phyloP scores from a whole-genome alignment of 306 rosid genomes.

The Abrus precatorius region DNA sequence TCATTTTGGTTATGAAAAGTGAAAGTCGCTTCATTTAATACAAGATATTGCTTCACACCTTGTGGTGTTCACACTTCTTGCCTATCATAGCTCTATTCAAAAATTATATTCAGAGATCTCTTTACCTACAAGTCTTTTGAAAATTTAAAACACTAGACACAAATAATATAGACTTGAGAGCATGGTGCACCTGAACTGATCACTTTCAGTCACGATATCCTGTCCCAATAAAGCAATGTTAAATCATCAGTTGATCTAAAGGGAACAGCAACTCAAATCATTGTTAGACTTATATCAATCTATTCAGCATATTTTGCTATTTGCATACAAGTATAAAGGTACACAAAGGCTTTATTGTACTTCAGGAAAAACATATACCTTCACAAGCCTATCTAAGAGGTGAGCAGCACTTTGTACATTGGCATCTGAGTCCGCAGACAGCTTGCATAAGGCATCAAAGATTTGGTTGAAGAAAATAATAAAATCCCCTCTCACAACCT shows the following conservation, averaged over 20 bases:
- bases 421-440: conserved; percentile 95
- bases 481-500: conserved; percentile 99
- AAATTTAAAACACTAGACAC: conserved; percentile 43
- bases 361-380: conserved; percentile 61
- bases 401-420: conserved; percentile 99
- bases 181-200: conserved; percentile 90
- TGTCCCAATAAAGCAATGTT: conserved; percentile 63
- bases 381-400: conserved; percentile 96
- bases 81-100: conserved; percentile 32
- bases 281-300: conserved; percentile 24
- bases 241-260: conserved; percentile 48
- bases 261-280: conserved; percentile 37
- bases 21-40: conserved; percentile 42
- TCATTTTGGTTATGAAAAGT: conserved; percentile 26
- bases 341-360: conserved; percentile 23
- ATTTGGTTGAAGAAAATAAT: conserved; percentile 95
- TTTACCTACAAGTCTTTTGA: conserved; percentile 40
- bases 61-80: conserved; percentile 34
- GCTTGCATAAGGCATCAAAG: conserved; percentile 98
- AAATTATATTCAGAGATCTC: conserved; percentile 39
- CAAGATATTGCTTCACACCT: conserved; percentile 45
- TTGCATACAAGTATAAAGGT: neutral
- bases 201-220: conserved; percentile 99
- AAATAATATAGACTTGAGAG: conserved; percentile 43
- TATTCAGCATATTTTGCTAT: conserved; percentile 25